Base-by-base conservation (phyloP, 2,329 filamentous ascomycete species). In the Aspergillus novoparasiticus region DNA sequence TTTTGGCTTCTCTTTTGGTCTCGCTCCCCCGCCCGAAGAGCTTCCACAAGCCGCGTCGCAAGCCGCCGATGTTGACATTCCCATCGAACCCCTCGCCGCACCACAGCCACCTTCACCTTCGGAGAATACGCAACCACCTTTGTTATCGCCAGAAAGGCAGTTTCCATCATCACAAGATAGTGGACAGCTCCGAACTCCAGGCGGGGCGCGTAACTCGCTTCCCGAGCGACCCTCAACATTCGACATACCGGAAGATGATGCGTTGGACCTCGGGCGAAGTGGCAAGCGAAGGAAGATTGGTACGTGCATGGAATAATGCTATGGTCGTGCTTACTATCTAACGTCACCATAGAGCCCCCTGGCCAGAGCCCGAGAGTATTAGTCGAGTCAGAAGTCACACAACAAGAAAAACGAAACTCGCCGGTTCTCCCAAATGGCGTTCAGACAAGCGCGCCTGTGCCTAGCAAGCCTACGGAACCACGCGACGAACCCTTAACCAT, bases 1-100 rank as follows among this genome's bases (percentile, higher is more conserved):
- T 65, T 86, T 86, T 68, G 82, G 81, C 19, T 84, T 86, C 68
- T 79, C 80, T 0, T 80, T 83, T 68, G 80, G 79, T 48, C 69
- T 76, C 30, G 68, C 68, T 16, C 59, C 70, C 45, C 66, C 61
- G 45, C 45, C 63, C 23, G 66, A 63, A 46, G 67, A 65, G 12
- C 51, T 69, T 14, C 62, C 68, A 43, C 66, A 70, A 21, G 67
- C 78, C 50, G 62, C 69, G 59, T 71, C 69, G n/a, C 70, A 71
- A 59, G 70, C 73, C 50, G 64, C 64, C 59, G 57, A 63, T 54
- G 51, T 68, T 59, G 60, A 66, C 46, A 63, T 64, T 43, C 59
- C 64, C 45, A 61, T 70, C 51, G 66, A 64, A 50, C 60, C 70
- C 26, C 62, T 63, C 30, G 65, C 64, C 54, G 63, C 69, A 46